Base-by-base conservation (phyloP, 768 basidiomycete species). In the Cystoderma amianthinum region DNA sequence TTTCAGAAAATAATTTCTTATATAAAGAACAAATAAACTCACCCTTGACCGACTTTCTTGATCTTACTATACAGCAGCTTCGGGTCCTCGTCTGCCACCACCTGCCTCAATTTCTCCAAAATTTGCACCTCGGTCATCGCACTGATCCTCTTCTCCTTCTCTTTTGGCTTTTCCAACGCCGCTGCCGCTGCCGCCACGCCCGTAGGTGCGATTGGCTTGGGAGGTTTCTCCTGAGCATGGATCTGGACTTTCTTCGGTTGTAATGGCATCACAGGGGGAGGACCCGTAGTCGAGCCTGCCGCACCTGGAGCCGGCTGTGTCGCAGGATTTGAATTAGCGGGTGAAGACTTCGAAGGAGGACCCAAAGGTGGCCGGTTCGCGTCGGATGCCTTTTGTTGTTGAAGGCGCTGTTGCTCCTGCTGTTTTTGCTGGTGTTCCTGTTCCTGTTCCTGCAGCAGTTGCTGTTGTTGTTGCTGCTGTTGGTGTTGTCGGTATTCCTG, bases 31-130 rank as follows among this genome's bases (percentile, higher is more conserved):
- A 32, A 15, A 34, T 46, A 24, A 9, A 73, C 89, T 61, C 60
- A 96, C 92, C 93, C 95, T 62, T 99, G 95, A 23, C 95, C 95
- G 46, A 99, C 91, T 68, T 98, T 99, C 71, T 90, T 93, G 61
- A 97, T 96, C 73, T 96, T 97, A 53, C 85, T 87, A 62, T 97
- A 99, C 15, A 95, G 58, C 50, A 72, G 54, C 64, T 88, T 92
- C 17, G 95, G 95, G 58, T 98, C 95, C 16, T 90, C 83, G 32
- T 76, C 67, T 32, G 74, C 80, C 36, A 97, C 94, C 1, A 98
- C 93, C 48, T 80, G 80, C 48, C 91, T 72, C 50, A 99, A 68
- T 65, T 95, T 96, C 59, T 94, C 90, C 94, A 97, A 96, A 52
- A 98, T 94, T 68, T 99, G 95, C 37, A 84, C 85, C 64, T 99